Evolutionary conservation across 2,329 filamentous ascomycete genomes (phyloP), one percentile per base, ranked within the genome.

Genomic region (Xylariaceae sp.): DNA sequence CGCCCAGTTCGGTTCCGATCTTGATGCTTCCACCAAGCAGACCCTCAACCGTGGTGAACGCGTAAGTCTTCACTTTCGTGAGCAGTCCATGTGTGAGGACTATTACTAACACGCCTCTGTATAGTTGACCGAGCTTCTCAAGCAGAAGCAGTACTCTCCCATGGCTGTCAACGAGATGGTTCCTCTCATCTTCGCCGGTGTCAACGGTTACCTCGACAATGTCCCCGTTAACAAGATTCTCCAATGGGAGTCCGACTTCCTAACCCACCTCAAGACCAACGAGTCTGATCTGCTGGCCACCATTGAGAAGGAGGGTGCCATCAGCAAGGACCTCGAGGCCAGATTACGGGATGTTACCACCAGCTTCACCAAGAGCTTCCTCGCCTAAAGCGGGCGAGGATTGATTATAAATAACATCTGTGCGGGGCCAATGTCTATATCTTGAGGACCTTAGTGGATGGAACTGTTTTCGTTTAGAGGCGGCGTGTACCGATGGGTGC

Each of bases 111-210:
- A 5, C 27, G 11, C 13, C 15, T 33, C 14, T 52, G 38, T 64
- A 52, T 57, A 78, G 75, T 76, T 89, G 65, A 96, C 90, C 59
- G 90, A 97, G 81, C 86, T 96, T 55, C 85, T 96, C 63, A 97
- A 97, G 85, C 92, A 98, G 81, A 96, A 95, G 82, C 92, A 98
- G 76, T 98, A 97, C 81, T 83, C 79, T 32, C 92, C 92, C 60
- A 96, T 96, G 89, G 86, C 88, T 57, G 90, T 97, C 66, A 92
- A 94, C 78, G 90, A 98, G 78, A 97, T 97, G 90, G 92, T 98
- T 76, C 92, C 92, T 57, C 83, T 98, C 57, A 97, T 98, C 79
- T 98, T 80, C 73, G 90, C 92, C 55, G 92, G 92, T 94, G 88
- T 98, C 74, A 97, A 97, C 74, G 92, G 92, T 76, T 74, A 78